Base-by-base conservation (phyloP, 108 stramenopile species). In the Fragilaria radians region DNA sequence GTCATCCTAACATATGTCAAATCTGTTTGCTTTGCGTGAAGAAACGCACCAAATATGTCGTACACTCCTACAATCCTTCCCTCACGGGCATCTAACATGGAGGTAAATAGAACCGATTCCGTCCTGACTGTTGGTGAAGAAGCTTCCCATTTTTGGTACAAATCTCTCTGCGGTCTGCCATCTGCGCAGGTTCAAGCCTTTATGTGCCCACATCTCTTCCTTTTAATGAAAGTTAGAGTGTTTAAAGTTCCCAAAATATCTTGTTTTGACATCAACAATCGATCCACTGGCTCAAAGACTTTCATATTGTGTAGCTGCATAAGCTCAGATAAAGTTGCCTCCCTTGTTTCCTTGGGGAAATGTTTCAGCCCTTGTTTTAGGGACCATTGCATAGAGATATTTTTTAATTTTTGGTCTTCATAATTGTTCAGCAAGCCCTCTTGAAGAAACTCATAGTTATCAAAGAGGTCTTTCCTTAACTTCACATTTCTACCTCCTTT, bases 1-100 rank as follows among this genome's bases (percentile, higher is more conserved):
- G 17, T 28, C 17, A 68, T 18, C 52, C 23, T 14, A 32, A 68
- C 1, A 57, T 42, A 27, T 2, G 29, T 45, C 25, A 46, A 59
- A 2, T 71, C 59, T 26, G 66, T 57, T 4, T 24, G 46, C 0
- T 52, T 21, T 23, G 64, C 31, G 27, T 74, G 77, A 9, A 74
- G 42, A 52, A 75, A 79, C 0, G 78, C 74, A 26, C 66, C 63
- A 0, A 65, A 67, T 1, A 79, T 52, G n/a, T 79, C 78, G n/a
- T 36, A 42, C 5, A 50, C 61, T 0, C 48, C 63, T 0, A 72
- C 60, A 4, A 72, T 56, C 23, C 78, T 34, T 5, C 42, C 24
- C 32, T 79, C 74, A 2, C 28, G 32, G 0, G 78, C 66, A 49
- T 75, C 63, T 26, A 75, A 68, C 11, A 68, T 48, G 5, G 60